Base-by-base conservation (phyloP, 2,329 filamentous ascomycete genomes). In the Bimuria novae-zelandiae region DNA sequence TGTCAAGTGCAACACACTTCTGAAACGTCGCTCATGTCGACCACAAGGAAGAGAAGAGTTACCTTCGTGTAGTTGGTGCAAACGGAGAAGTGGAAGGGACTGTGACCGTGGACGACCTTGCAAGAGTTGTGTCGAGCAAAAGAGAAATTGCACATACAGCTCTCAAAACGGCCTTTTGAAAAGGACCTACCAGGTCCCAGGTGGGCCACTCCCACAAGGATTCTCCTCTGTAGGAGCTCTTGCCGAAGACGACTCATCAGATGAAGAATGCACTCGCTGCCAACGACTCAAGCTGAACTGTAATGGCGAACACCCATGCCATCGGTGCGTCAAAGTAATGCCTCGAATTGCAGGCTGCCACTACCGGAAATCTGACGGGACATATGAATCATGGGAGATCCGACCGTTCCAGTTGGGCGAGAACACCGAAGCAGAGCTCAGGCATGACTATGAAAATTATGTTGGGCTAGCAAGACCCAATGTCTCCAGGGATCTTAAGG, bases 161-260 rank as follows among this genome's bases (percentile, higher is more conserved):
- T n/a, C 17, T 19, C 17, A 46, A 46, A 19, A 36, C 27, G 27
- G 43, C 30, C 29, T 33, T 46, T 46, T 33, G 35, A 27, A 46
- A 2, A n/a, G 25, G 30, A 46, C 30, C 11, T 16, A 35, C 12
- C 5, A 7, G 21, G 27, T 36, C 8, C 30, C 27, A 10, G 43
- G 35, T 36, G 17, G 30, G 11, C 27, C 10, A n/a, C 16, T 46
- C 14, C 43, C 17, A 3, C 8, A 22, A 33, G 43, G 30, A 36
- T 46, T 46, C 30, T n/a, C 27, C 43, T 46, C 43, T 19, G 23
- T 46, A n/a, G 30, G 27, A 33, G 43, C 43, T 36, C 30, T 46
- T 14, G 27, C 22, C 4, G 11, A 46, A 35, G 27, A 27, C n/a
- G 27, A 33, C 10, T 33, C 27, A 46, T 46, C 17, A n/a, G 22